phyloP scores from a whole-genome alignment of 2,329 filamentous ascomycete species.

The Aspergillus fructus region DNA sequence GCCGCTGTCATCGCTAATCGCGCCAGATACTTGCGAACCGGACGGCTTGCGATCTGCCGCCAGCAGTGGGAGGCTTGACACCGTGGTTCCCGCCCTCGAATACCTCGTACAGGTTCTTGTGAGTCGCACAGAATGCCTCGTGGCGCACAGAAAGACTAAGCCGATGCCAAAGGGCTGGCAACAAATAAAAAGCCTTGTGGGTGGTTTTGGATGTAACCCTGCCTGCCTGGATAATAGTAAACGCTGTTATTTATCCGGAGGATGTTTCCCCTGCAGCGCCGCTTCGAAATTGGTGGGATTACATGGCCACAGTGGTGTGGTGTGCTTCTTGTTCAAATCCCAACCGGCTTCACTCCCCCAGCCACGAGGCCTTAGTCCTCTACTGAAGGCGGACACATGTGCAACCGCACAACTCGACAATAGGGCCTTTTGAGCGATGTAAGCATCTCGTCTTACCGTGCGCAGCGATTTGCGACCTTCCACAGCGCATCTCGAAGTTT shows the following conservation, averaged over 20 bases:
- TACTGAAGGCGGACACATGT: not conserved
- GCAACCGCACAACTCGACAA: slow-evolving; percentile 1
- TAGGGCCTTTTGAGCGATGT: not conserved
- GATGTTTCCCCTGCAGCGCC: slow-evolving; percentile 1
- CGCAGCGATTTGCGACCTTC: slow-evolving; percentile 2
- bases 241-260: slow-evolving; percentile 17
- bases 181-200: slow-evolving; percentile 18
- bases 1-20: slow-evolving; percentile 9
- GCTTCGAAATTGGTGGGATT: slow-evolving; percentile 11
- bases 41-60: not conserved
- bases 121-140: slow-evolving; percentile 9
- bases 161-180: slow-evolving; percentile 24
- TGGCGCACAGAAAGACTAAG: slow-evolving; percentile 13
- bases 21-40: not conserved
- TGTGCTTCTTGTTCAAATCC: not conserved
- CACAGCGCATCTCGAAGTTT: slow-evolving; percentile 11
- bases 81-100: not conserved
- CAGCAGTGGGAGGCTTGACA: not conserved
- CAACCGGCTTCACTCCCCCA: not conserved
- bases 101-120: slow-evolving; percentile 2
- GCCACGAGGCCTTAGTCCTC: not conserved
- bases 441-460: slow-evolving; percentile 4
- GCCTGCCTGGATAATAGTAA: slow-evolving; percentile 7
- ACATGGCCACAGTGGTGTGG: not conserved
- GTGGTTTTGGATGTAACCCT: slow-evolving; percentile 19